These are phyloP conservation scores for Beauveria varroae DNA, from an alignment of 2,329 filamentous ascomycete genomes.

Conservation along the genomic window DNA sequence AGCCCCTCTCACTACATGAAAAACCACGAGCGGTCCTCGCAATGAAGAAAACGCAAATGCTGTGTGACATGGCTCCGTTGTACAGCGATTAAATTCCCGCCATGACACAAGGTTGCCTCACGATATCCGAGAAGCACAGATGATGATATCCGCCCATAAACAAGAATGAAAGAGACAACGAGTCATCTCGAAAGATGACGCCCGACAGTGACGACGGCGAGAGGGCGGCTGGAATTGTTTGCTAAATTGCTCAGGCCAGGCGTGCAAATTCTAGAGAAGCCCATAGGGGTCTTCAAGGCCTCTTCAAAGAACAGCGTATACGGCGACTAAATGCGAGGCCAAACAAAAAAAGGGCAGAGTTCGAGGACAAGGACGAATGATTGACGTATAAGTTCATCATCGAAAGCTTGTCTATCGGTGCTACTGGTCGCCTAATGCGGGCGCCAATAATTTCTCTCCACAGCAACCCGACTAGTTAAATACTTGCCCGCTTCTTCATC, in stretches of 20 bases:
- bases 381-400: neutral
- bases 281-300: neutral
- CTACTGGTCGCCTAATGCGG: neutral
- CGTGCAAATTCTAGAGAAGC: neutral
- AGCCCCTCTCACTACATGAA: neutral
- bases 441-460: neutral
- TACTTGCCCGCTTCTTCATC: neutral
- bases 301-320: neutral
- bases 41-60: neutral
- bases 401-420: neutral
- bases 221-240: neutral
- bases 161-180: too few species aligned
- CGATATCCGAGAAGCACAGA: neutral
- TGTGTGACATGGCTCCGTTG: neutral
- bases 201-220: neutral
- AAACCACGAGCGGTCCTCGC: neutral
- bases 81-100: neutral
- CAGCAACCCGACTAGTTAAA: neutral
- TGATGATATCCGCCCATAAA: too few species aligned
- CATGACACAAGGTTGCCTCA: neutral
- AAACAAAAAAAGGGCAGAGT: too few species aligned
- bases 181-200: too few species aligned
- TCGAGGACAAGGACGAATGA: neutral
- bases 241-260: neutral
- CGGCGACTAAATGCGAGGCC: too few species aligned